phyloP scores from a whole-genome alignment of 148 eudicot genomes.

The Arctostaphylos glauca region DNA sequence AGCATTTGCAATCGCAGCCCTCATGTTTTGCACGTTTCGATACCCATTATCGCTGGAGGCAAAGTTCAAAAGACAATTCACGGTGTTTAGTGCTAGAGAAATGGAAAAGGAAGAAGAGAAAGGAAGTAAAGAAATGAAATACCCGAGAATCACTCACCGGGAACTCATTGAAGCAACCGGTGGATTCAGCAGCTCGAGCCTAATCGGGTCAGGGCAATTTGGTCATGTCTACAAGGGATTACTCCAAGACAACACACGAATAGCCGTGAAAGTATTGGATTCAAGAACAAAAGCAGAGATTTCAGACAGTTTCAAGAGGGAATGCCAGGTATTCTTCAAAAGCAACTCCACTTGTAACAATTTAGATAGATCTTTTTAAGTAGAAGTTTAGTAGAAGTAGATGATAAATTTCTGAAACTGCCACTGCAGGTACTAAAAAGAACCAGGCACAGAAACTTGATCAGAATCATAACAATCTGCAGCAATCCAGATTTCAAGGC shows the following conservation, averaged over 20 bases:
- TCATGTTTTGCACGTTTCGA: slow-evolving; percentile 41
- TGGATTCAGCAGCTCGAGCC: slow-evolving; percentile 51
- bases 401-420: neutral
- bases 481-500: slow-evolving; percentile 80
- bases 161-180: slow-evolving; percentile 73
- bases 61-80: slow-evolving; percentile 28
- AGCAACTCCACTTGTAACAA: neutral
- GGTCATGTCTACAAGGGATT: slow-evolving; percentile 76
- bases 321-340: slow-evolving; percentile 37
- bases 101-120: slow-evolving; percentile 35
- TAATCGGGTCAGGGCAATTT: slow-evolving; percentile 68
- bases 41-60: slow-evolving; percentile 28
- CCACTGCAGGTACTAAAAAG: slow-evolving; percentile 39
- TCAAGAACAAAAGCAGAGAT: slow-evolving; percentile 30
- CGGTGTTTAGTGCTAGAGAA: slow-evolving; percentile 18
- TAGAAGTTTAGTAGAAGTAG: neutral
- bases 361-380: neutral
- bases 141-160: slow-evolving; percentile 53
- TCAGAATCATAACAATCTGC: slow-evolving; percentile 65
- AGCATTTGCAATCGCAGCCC: slow-evolving; percentile 19
- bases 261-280: slow-evolving; percentile 77
- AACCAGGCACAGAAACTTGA: slow-evolving; percentile 65
- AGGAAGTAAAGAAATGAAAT: slow-evolving; percentile 39
- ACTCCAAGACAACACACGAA: slow-evolving; percentile 53
- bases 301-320: slow-evolving; percentile 61